Evolutionary conservation across 257 asterid species (phyloP), one percentile per base, ranked within the genome.

Genomic region (Handroanthus guayacan): DNA sequence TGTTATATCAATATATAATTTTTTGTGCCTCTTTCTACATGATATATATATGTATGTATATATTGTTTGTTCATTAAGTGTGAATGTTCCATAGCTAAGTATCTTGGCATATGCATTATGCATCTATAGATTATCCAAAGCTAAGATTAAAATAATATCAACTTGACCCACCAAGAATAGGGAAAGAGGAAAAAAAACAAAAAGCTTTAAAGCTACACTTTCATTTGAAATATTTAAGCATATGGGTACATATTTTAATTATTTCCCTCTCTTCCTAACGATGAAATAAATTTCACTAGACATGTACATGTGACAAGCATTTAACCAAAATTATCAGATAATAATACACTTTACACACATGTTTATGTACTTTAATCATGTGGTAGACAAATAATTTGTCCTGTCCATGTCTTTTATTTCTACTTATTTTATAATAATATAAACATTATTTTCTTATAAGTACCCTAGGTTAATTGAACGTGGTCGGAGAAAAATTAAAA

Each of bases 331-430:
- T 48, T 38, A 13, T 2, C 41, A 25, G n/a, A 68, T 48, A 51
- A 50, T 20, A 41, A 68, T 62, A 12, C 62, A 68, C 60, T 51
- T 39, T 17, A 45, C 6, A 44, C 73, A 80, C 84, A 80, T 80
- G 80, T 75, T 61, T 62, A 75, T 75, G 47, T 75, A 74, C 84
- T 74, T 75, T 62, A 45, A 58, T 62, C 84, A 80, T 75, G 84
- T 75, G 77, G 62, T 75, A n/a, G 44, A 75, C 67, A 58, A 79
- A 25, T 67, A 63, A 20, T 45, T 51, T 79, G 79, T 66, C 75
- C 34, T 55, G 14, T 41, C 44, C 38, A 31, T 16, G 4, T 39
- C 58, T 47, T 8, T 36, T 37, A 57, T 36, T 66, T 43, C 66
- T 58, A 63, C 37, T 37, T 39, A 39, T 39, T 39, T 39, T 39